Conservation (phyloP, 2,329 filamentous ascomycete genomes). For the Penicillium polonicum region DNA sequence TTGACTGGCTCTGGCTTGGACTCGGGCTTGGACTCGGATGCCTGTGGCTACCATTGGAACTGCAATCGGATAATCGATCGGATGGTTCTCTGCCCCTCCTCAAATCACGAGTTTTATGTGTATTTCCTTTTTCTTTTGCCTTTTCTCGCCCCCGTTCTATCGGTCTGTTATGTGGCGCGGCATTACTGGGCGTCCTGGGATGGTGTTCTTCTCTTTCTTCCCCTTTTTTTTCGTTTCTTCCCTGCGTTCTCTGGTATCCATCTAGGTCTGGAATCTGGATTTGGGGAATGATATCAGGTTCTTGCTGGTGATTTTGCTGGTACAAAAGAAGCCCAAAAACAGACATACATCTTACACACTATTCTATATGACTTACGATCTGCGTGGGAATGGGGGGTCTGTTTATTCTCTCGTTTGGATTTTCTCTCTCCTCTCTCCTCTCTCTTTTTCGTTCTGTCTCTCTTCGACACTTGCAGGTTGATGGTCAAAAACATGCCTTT, state of each 20-base stretch:
- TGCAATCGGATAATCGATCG: not conserved
- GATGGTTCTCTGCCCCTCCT: not conserved
- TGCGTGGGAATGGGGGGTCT: not conserved
- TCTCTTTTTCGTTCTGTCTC: not conserved
- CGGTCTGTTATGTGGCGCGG: not conserved
- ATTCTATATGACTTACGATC: constrained; percentile 7
- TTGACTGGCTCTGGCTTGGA: not conserved
- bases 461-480: not conserved
- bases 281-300: not conserved
- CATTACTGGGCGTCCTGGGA: not conserved
- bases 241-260: not conserved
- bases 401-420: not conserved
- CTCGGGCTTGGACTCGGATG: not conserved
- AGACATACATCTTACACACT: constrained; percentile 11
- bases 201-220: not conserved
- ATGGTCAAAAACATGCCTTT: not conserved
- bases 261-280: not conserved
- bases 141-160: not conserved
- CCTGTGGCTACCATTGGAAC: not conserved
- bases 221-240: not conserved
- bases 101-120: not conserved
- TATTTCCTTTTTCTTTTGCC: not conserved
- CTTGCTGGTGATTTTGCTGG: constrained; percentile 3
- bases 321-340: constrained; percentile 9
- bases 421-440: not conserved